Conservation (phyloP, 331 rosid genomes). For the Rosa hybrid region DNA sequence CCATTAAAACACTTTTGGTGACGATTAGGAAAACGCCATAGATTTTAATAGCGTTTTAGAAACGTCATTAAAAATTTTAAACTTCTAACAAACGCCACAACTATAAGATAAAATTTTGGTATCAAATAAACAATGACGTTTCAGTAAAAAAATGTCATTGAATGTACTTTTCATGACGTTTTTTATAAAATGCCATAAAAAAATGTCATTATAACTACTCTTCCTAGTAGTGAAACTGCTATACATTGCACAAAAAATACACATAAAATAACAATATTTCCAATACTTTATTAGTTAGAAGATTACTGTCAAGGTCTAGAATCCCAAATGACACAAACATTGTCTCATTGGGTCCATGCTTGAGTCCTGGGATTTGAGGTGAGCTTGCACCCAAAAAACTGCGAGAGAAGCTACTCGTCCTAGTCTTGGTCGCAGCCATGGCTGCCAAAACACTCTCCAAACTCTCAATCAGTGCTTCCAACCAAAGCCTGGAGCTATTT, state of each 20-base stretch:
- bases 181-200: too few species aligned
- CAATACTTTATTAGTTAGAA: background rate
- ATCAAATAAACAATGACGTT: too few species aligned
- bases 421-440: conserved; percentile 60
- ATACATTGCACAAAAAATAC: background rate
- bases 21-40: too few species aligned
- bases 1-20: too few species aligned
- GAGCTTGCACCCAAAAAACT: conserved; percentile 45
- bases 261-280: background rate
- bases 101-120: too few species aligned
- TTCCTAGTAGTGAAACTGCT: background rate
- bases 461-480: background rate
- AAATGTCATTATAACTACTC: too few species aligned
- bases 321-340: conserved; percentile 74
- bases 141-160: too few species aligned
- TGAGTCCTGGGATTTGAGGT: conserved; percentile 54
- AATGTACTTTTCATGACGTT: too few species aligned
- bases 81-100: too few species aligned
- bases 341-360: conserved; percentile 80
- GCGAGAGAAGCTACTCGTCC: conserved; percentile 81
- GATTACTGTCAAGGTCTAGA: conserved; percentile 80
- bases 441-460: conserved; percentile 26
- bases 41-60: too few species aligned
- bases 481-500: background rate
- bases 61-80: too few species aligned